A percentile compares a stretch with the other conserved stretches of the same genome.
Conservation (phyloP, 306 rosid genomes). For the Cyclanthera cordifolia region DNA sequence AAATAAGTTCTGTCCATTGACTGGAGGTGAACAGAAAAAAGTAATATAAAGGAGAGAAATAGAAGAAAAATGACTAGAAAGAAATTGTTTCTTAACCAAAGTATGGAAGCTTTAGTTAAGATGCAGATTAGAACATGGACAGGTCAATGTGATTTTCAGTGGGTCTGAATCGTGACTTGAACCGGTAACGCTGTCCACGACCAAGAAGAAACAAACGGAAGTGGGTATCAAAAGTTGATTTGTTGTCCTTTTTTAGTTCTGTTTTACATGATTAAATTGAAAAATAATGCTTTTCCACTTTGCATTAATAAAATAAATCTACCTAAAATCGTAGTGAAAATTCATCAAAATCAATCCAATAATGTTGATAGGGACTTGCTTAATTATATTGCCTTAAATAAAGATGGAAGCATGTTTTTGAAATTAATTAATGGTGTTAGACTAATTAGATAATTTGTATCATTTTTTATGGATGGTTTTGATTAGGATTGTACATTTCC, state of each 20-base stretch:
- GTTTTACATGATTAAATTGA: neutral
- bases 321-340: slow-evolving; percentile 1
- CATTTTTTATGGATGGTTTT: too few species aligned
- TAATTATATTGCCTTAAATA: slow-evolving; percentile 14
- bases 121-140: neutral
- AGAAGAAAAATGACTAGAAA: neutral
- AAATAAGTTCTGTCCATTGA: neutral
- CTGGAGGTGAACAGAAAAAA: neutral
- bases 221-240: slow-evolving; percentile 17
- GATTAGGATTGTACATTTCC: slow-evolving; percentile 8
- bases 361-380: slow-evolving; percentile 11
- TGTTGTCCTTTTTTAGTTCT: neutral
- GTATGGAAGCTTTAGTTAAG: slow-evolving; percentile 11
- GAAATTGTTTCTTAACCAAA: neutral
- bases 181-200: slow-evolving; percentile 17
- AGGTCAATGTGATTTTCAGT: slow-evolving; percentile 3
- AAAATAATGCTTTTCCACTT: slow-evolving; percentile 3
- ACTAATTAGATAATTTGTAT: neutral
- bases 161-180: slow-evolving; percentile 15
- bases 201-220: slow-evolving; percentile 13
- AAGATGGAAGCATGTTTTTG: slow-evolving; percentile 12
- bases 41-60: neutral
- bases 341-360: neutral
- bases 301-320: neutral
- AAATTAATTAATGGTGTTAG: slow-evolving; percentile 10